Percentiles rank a stretch among this genome's conserved stretches.
phyloP scores from a whole-genome alignment of 177 flowering plant species.

The Telopea speciosissima region DNA sequence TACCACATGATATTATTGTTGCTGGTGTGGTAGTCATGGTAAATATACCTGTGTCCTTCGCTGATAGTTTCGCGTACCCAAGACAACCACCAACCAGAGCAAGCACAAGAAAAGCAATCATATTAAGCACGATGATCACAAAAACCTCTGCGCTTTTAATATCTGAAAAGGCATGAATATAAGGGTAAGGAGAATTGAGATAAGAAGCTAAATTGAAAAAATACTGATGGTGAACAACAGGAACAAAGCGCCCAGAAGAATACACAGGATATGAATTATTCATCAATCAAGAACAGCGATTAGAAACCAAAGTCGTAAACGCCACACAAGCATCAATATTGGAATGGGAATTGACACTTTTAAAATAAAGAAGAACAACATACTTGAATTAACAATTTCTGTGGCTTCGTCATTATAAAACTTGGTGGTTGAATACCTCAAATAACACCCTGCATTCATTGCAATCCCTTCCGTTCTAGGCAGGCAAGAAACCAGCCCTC shows the following conservation, averaged over 20 bases:
- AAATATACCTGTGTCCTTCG: constrained; percentile 36
- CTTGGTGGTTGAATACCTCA: constrained; percentile 48
- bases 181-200: too few species aligned
- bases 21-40: not conserved
- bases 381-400: constrained; percentile 7
- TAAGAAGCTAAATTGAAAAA: too few species aligned
- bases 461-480: constrained; percentile 44
- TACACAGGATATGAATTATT: not conserved
- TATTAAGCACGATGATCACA: constrained; percentile 27
- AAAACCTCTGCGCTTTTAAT: constrained; percentile 11
- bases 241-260: not conserved
- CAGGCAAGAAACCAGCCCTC: constrained; percentile 23
- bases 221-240: too few species aligned
- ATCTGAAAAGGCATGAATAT: constrained; percentile 24
- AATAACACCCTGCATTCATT: constrained; percentile 55
- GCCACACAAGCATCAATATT: not conserved
- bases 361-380: not conserved
- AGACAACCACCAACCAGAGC: constrained; percentile 37
- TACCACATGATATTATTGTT: constrained; percentile 2
- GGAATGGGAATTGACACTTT: too few species aligned
- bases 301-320: not conserved
- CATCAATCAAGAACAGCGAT: too few species aligned
- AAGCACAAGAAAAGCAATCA: constrained; percentile 35
- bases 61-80: constrained; percentile 28
- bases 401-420: constrained; percentile 26